phyloP scores from a whole-genome alignment of 805 yeast genomes.

The Kuraishia capsulata region DNA sequence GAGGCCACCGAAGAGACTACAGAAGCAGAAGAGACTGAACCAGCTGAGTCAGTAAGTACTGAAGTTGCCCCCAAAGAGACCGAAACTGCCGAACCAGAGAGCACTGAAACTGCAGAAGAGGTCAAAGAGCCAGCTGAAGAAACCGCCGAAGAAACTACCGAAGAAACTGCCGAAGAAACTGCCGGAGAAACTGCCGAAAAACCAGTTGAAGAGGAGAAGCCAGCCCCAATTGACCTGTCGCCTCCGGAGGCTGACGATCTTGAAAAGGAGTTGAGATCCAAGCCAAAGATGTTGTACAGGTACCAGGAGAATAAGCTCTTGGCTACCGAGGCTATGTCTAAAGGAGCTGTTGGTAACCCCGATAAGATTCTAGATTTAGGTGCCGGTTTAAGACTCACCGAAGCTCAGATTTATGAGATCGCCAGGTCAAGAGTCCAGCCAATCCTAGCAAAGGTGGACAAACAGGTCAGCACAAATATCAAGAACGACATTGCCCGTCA shows the following conservation, averaged over 20 bases:
- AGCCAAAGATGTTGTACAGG: slow-evolving; percentile 37
- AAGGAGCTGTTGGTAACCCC: slow-evolving; percentile 34
- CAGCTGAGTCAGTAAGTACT: too few species aligned
- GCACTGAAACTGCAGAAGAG: slow-evolving; percentile 9
- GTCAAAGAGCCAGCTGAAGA: slow-evolving; percentile 7
- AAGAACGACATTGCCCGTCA: slow-evolving; percentile 12
- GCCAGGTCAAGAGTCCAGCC: slow-evolving; percentile 50
- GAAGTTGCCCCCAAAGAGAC: too few species aligned
- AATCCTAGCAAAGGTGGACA: slow-evolving; percentile 39
- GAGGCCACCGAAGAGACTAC: too few species aligned
- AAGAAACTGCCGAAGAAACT: neutral
- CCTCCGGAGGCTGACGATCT: slow-evolving; percentile 24
- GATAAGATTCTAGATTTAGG: slow-evolving; percentile 42
- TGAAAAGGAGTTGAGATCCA: slow-evolving; percentile 29
- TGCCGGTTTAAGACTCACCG: slow-evolving; percentile 43
- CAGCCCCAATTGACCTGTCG: slow-evolving; percentile 1
- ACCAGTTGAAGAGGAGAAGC: slow-evolving; percentile 3
- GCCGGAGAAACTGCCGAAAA: slow-evolving; percentile 1
- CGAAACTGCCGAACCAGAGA: slow-evolving; percentile 3
- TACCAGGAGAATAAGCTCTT: slow-evolving; percentile 40
- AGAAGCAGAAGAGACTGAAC: too few species aligned
- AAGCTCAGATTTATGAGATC: slow-evolving; percentile 44
- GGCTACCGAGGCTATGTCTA: slow-evolving; percentile 36
- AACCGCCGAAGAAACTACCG: slow-evolving; percentile 3
- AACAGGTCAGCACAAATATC: slow-evolving; percentile 34